Base-by-base conservation (phyloP, 2,329 filamentous ascomycete genomes). In the Apiospora sp. region DNA sequence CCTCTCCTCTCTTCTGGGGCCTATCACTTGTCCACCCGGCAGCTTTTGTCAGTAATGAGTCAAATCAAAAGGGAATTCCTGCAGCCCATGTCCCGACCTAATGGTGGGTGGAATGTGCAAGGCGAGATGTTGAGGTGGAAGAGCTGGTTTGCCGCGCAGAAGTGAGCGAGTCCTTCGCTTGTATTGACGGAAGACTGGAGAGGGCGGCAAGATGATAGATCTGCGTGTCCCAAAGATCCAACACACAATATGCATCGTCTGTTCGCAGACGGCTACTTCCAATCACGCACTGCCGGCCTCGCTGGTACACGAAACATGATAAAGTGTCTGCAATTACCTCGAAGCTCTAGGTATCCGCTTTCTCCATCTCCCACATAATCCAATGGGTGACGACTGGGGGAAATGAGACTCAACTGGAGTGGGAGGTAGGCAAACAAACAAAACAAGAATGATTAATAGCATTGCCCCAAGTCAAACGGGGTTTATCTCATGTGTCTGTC, bases 1-100 rank as follows among this genome's bases (percentile, higher is more conserved):
- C 75, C 71, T 70, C 74, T 72, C 73, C 70, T 73, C 70, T 74
- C 73, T 19, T 64, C 58, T 64, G 58, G 58, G 22, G 22, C 58
- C 34, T 64, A 64, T 64, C 58, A 64, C 34, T 64, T 13, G 58
- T 41, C 58, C 30, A 61, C 54, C 30, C 54, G 54, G 30, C 54
- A 61, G 6, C 58, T 64, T 64, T 41, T 41, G 58, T 64, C 58
- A 49, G n/a, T 49, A 67, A 69, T 71, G 72, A 71, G 48, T 69
- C 72, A 72, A 70, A 73, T 72, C 48, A 72, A 58, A 71, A 43
- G 34, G 27, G 58, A n/a, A 70, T 70, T 64, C 67, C 67, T 19
- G 67, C 68, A 48, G 34, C 44, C 48, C 22, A 58, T 46, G 58
- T 37, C 41, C 34, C 58, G 19, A 22, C 58, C 58, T 41, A 30